A percentile compares a stretch with the other conserved stretches of the same genome.
These are phyloP conservation scores for Trichomonascaceae sp. DNA, from an alignment of 1,139 yeast genomes.

Conservation along the genomic window DNA sequence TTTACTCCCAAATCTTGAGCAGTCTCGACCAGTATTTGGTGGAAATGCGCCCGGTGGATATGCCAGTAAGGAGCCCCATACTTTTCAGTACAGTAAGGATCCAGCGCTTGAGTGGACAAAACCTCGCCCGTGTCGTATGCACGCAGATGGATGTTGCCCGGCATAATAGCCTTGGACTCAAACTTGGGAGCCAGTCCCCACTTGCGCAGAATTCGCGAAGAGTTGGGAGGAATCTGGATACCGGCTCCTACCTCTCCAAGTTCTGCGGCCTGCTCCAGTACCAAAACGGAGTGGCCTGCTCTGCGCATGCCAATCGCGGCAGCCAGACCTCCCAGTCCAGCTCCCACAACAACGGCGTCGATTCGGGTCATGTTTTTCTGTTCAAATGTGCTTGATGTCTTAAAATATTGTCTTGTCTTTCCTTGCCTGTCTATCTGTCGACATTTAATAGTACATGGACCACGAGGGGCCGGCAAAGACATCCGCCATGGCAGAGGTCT, in stretches of 20 bases:
- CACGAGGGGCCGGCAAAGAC: not conserved
- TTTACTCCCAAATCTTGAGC: slow-evolving; percentile 18
- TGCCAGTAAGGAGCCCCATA: slow-evolving; percentile 18
- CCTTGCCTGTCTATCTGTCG: too few species aligned
- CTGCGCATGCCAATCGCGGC: slow-evolving; percentile 26
- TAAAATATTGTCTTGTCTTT: too few species aligned
- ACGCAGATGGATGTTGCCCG: slow-evolving; percentile 18
- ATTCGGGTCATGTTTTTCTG: too few species aligned
- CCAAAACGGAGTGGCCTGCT: slow-evolving; percentile 26
- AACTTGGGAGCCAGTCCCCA: slow-evolving; percentile 21
- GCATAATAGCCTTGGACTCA: slow-evolving; percentile 16
- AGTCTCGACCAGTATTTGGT: slow-evolving; percentile 14
- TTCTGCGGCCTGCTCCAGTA: slow-evolving; percentile 25
- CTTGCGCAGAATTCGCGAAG: slow-evolving; percentile 19
- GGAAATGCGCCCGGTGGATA: slow-evolving; percentile 27
- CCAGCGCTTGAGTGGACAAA: slow-evolving; percentile 18
- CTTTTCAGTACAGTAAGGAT: slow-evolving; percentile 15
- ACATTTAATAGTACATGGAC: too few species aligned
- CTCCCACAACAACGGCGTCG: slow-evolving; percentile 23
- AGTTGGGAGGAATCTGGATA: slow-evolving; percentile 27
- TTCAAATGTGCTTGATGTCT: too few species aligned
- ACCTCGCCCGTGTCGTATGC: slow-evolving; percentile 21
- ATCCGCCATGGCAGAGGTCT: not conserved
- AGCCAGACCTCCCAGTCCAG: slow-evolving; percentile 31
- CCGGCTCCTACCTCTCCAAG: slow-evolving; percentile 34